Percentiles rank a stretch among this genome's conserved stretches.
These are phyloP conservation scores for Rhynchospora breviuscula DNA, from an alignment of 176 grass and related monocot genomes.

Conservation along the genomic window DNA sequence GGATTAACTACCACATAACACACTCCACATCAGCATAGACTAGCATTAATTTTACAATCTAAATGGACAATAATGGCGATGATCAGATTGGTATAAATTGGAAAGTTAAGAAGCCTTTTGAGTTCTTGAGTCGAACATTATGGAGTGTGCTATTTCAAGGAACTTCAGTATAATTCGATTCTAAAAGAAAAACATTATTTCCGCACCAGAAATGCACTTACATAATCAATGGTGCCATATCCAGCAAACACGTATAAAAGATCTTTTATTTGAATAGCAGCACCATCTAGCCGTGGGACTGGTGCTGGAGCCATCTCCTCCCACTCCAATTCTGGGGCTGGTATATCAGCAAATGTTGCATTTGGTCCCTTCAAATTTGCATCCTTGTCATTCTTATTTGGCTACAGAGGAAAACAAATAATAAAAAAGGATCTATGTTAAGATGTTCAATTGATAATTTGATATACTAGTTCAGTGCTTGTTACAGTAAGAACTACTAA, in stretches of 20 bases:
- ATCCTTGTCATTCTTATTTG: conserved; percentile 36
- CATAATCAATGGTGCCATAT: conserved; percentile 90
- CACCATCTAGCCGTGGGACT: conserved; percentile 71
- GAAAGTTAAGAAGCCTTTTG: background rate
- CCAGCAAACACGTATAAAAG: conserved; percentile 97
- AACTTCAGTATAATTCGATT: background rate
- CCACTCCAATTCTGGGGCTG: conserved; percentile 64
- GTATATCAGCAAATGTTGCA: conserved; percentile 91
- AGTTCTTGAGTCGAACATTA: background rate
- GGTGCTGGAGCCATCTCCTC: conserved; percentile 86
- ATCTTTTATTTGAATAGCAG: conserved; percentile 92
- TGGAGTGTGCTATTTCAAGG: background rate
- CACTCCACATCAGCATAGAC: background rate
- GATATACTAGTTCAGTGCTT: background rate
- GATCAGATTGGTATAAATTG: background rate
- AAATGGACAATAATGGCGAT: background rate
- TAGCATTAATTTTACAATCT: background rate
- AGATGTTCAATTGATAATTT: background rate
- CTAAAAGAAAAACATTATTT: background rate
- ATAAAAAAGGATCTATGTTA: background rate
- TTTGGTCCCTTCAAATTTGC: conserved; percentile 46
- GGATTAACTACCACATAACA: background rate
- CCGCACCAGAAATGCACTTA: conserved; percentile 35
- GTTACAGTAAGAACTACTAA: background rate
- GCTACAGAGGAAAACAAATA: conserved; percentile 26